A percentile compares a stretch with the other conserved stretches of the same genome.
These are phyloP conservation scores for Zea luxurians DNA, from an alignment of 176 grass and related monocot species.

Conservation along the genomic window DNA sequence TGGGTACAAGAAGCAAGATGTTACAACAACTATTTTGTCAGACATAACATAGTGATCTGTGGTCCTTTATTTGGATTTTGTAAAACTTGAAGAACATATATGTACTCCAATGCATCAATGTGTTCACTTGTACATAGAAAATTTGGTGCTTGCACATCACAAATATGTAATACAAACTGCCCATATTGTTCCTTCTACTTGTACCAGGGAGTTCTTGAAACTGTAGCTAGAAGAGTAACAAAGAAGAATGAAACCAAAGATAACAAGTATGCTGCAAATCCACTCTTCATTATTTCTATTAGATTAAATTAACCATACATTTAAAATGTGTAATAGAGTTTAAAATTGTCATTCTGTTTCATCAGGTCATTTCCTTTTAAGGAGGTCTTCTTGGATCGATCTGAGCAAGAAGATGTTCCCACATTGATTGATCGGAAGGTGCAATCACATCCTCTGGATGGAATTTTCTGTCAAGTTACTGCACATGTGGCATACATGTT, in stretches of 20 bases:
- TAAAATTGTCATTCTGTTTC: slow-evolving; percentile 32
- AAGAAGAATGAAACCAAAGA: slow-evolving; percentile 99
- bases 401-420: slow-evolving; percentile 94
- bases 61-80: background rate
- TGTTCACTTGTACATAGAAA: background rate
- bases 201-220: slow-evolving; percentile 85
- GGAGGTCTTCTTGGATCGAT: slow-evolving; percentile 91
- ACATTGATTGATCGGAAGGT: slow-evolving; percentile 97
- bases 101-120: background rate
- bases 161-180: background rate
- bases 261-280: slow-evolving; percentile 72
- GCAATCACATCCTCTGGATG: slow-evolving; percentile 10
- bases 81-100: slow-evolving; percentile 1
- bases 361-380: slow-evolving; percentile 83
- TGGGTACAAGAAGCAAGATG: background rate
- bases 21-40: background rate
- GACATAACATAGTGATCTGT: background rate
- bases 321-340: slow-evolving; percentile 20
- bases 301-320: slow-evolving; percentile 28
- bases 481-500: slow-evolving; percentile 18
- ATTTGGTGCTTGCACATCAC: background rate
- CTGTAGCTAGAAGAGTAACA: slow-evolving; percentile 86
- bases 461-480: slow-evolving; percentile 21
- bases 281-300: background rate
- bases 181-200: slow-evolving; percentile 39